Base-by-base conservation (phyloP, 306 rosid genomes). In the Quillaja saponaria region DNA sequence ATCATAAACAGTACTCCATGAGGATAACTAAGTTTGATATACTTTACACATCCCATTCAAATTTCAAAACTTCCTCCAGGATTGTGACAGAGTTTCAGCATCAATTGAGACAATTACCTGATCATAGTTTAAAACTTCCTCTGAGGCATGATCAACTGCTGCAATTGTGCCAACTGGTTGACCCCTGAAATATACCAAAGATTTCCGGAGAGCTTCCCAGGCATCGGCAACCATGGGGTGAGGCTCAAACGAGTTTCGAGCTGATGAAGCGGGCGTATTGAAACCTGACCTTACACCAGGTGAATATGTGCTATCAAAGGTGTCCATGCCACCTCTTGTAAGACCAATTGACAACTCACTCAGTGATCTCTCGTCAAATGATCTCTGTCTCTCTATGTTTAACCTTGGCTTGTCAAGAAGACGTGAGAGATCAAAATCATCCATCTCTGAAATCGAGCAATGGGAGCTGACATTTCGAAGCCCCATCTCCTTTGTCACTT, bases 191-290 rank as follows among this genome's bases (percentile, higher is more conserved):
- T 75, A 13, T 49, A 90, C 96, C 49, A 90, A 57, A 69, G 96
- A 90, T 34, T 76, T 83, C 11, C 96, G 81, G 21, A 90, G 87
- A 28, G 95, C 85, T 34, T 90, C 96, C 96, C 96, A 90, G 20
- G 96, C 96, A 69, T 90, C 95, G 6, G 95, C 96, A 12, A 90
- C 86, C 95, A 90, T 90, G 0, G 96, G 96, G 21, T 86, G 96
- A 28, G 96, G 96, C 83, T 90, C 96, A n/a, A 90, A 90, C 0
- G 96, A 90, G 80, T 84, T 80, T 41, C 91, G 91, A 13, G 88
- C 48, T 7, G 96, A 86, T 0, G 96, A 90, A 38, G 80, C 87
- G 3, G 96, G 96, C 0, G 95, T 86, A 54, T 90, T 71, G 25
- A 76, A 86, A 17, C 96, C 96, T 19, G 96, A 90, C 78, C 96